Conservation (phyloP, 306 rosid species). For the Morella rubra region DNA sequence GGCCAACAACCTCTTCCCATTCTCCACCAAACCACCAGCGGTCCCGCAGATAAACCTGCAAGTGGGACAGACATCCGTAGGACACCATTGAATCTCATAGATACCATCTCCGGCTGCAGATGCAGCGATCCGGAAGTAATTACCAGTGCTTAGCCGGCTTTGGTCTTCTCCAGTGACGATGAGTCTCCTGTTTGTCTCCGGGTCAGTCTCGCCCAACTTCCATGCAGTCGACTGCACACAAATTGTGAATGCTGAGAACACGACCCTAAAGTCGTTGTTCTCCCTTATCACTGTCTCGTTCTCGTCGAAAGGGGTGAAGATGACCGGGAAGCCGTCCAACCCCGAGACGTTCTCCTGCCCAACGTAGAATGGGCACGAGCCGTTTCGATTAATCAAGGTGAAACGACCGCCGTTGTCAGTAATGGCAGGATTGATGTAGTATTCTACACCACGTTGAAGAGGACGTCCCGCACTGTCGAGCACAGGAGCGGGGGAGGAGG, state of each 20-base stretch:
- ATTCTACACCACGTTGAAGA: conserved; percentile 36
- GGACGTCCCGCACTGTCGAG: conserved; percentile 52
- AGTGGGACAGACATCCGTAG: conserved; percentile 44
- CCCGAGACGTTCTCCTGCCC: conserved; percentile 47
- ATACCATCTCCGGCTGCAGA: neutral
- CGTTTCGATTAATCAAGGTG: conserved; percentile 39
- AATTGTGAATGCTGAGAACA: conserved; percentile 28
- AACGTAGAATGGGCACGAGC: conserved; percentile 39
- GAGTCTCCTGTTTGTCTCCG: conserved; percentile 39
- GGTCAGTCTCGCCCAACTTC: conserved; percentile 35
- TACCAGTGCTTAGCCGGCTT: neutral
- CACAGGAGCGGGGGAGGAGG: conserved; percentile 25
- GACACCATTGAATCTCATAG: conserved; percentile 54
- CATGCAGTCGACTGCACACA: conserved; percentile 43
- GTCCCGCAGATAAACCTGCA: conserved; percentile 49
- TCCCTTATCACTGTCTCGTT: conserved; percentile 35
- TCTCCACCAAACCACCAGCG: conserved; percentile 38
- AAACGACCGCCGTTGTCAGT: conserved; percentile 56
- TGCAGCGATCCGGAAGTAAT: conserved; percentile 38
- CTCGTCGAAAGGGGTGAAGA: conserved; percentile 40
- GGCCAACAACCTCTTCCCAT: conserved; percentile 46
- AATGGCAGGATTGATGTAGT: conserved; percentile 61
- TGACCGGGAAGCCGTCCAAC: conserved; percentile 29
- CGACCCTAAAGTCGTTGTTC: conserved; percentile 38
- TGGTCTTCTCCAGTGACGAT: conserved; percentile 17